phyloP scores from a whole-genome alignment of 176 grass and related monocot species.

The Cocos nucifera region DNA sequence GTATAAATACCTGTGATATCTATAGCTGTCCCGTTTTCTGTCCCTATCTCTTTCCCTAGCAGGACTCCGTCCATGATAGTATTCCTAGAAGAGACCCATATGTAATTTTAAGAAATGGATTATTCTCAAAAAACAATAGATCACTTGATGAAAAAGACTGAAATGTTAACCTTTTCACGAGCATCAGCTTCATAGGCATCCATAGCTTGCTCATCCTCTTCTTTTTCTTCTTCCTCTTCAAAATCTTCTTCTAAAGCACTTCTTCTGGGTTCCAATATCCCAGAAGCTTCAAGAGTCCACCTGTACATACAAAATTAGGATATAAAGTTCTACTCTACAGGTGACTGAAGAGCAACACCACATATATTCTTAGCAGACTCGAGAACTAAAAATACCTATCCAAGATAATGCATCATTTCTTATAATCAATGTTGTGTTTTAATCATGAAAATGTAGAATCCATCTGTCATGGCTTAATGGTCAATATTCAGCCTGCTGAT shows the following conservation, averaged over 20 bases:
- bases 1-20: slow-evolving; percentile 33
- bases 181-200: slow-evolving; percentile 43
- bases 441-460: too few relatives aligned
- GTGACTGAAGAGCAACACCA: too few relatives aligned
- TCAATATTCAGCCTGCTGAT: too few relatives aligned
- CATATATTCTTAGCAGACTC: too few relatives aligned
- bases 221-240: slow-evolving; percentile 97
- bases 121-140: background rate
- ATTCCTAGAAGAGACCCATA: slow-evolving; percentile 31
- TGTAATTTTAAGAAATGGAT: slow-evolving; percentile 3
- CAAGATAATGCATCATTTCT: too few relatives aligned
- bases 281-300: slow-evolving; percentile 77
- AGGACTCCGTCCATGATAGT: slow-evolving; percentile 68
- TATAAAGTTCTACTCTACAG: too few relatives aligned
- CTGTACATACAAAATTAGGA: slow-evolving; percentile 19
- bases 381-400: too few relatives aligned
- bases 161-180: slow-evolving; percentile 41
- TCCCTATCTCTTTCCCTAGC: slow-evolving; percentile 43
- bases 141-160: background rate
- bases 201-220: slow-evolving; percentile 57
- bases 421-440: too few relatives aligned
- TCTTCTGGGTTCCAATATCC: slow-evolving; percentile 78
- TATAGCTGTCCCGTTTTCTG: slow-evolving; percentile 29
- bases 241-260: slow-evolving; percentile 98
- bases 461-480: too few relatives aligned